These are phyloP conservation scores for Trichoderma sp. DNA, from an alignment of 2,329 filamentous ascomycete genomes.

Conservation along the genomic window DNA sequence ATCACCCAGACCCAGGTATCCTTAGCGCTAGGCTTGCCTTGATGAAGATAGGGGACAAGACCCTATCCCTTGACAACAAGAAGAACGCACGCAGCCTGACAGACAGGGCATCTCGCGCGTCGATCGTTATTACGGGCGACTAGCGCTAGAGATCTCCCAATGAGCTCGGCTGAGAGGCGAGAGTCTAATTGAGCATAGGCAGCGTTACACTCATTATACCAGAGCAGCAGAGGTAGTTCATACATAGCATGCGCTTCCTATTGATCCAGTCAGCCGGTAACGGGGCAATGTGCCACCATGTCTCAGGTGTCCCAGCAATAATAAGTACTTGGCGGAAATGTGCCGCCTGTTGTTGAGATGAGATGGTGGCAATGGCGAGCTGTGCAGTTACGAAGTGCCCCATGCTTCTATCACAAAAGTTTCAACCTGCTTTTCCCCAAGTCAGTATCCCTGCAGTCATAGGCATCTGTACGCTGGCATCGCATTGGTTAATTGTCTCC, in stretches of 20 bases:
- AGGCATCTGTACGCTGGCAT: background rate
- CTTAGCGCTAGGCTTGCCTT: constrained; percentile 25
- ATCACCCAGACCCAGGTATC: constrained; percentile 27
- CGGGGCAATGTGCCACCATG: constrained; percentile 6
- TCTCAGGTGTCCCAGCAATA: constrained; percentile 18
- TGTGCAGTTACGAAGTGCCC: constrained; percentile 1
- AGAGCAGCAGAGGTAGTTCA: background rate
- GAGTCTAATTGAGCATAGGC: constrained; percentile 27
- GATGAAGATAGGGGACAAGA: constrained; percentile 27
- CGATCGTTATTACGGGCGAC: constrained; percentile 29
- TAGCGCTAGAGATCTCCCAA: constrained; percentile 25
- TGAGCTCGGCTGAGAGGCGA: constrained; percentile 26
- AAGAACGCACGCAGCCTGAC: constrained; percentile 4
- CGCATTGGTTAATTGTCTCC: constrained; percentile 25
- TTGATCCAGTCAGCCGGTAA: constrained; percentile 21
- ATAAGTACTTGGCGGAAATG: background rate
- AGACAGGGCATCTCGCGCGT: constrained; percentile 24
- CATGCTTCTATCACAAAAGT: constrained; percentile 24
- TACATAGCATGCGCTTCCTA: background rate
- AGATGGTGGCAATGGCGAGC: constrained; percentile 6
- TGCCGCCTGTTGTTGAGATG: constrained; percentile 1
- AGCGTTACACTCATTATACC: constrained; percentile 19
- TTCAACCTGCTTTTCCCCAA: constrained; percentile 11
- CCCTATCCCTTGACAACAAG: constrained; percentile 14
- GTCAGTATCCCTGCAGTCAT: constrained; percentile 15